Base-by-base conservation (phyloP, 305 asterid species). In the Ilex paraguariensis region DNA sequence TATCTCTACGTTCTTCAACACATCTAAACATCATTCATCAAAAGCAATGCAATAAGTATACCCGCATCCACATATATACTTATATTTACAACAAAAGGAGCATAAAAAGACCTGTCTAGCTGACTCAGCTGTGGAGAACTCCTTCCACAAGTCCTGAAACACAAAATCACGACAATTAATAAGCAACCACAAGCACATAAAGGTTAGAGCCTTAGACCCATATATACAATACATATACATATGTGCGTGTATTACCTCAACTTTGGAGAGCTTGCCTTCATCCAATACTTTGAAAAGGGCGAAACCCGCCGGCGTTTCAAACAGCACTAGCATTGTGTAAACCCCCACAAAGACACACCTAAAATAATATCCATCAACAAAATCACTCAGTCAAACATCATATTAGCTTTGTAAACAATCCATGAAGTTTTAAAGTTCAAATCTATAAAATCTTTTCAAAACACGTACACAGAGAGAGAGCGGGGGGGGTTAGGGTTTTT, bases 201-300 rank as follows among this genome's bases (percentile, higher is more conserved):
- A 14, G 32, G 28, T 36, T 0, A 5, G 7, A 9, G 10, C 13
- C 13, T 10, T 21, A 46, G 10, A 58, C 54, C 11, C 31, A 46
- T 13, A 49, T 30, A 17, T 8, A 64, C 15, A 58, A 59, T 31
- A 31, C 51, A 57, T 55, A 16, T 32, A 49, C n/a, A 55, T 6
- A 54, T 13, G 16, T 33, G 28, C 28, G 28, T 9, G 12, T 36
- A 42, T 8, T 72, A 90, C 97, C 85, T 85, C 92, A 40, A 82
- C 86, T 85, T 87, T 85, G 68, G 96, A 83, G 70, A 90, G 85
- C 45, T 87, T 90, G 30, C 82, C 89, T 73, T 90, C 97, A 75
- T 90, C 95, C 62, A 87, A 71, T 1, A 90, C 96, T 79, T 90
- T 90, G 77, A 90, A 87, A 13, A 90, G 87, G 64, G 95, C 97